phyloP scores from a whole-genome alignment of 805 yeast genomes.

The Yamadazyma takamatsuzukensis region DNA sequence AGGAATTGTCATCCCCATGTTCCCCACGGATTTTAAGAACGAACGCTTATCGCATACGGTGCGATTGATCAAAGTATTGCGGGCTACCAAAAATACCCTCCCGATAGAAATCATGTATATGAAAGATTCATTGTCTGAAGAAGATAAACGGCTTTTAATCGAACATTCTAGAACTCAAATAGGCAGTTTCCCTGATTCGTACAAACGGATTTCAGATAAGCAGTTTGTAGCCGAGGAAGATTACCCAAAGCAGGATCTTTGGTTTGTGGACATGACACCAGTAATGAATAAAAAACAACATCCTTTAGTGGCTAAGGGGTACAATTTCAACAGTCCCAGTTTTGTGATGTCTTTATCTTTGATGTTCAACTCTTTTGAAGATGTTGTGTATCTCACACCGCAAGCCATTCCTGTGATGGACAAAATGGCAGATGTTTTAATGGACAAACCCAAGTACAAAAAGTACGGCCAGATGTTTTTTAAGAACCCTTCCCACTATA shows the following conservation, averaged over 20 bases:
- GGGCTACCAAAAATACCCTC: constrained; percentile 22
- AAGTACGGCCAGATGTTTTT: constrained; percentile 25
- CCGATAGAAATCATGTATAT: constrained; percentile 27
- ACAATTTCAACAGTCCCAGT: constrained; percentile 11
- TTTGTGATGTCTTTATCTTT: constrained; percentile 19
- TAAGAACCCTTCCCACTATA: constrained; percentile 21
- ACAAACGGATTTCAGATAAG: constrained; percentile 1
- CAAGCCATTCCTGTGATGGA: constrained; percentile 24
- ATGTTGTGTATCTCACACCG: constrained; percentile 24
- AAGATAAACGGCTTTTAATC: constrained; percentile 12
- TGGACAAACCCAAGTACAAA: constrained; percentile 17
- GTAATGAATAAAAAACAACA: constrained; percentile 14
- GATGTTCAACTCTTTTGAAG: constrained; percentile 31
- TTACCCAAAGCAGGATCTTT: constrained; percentile 21
- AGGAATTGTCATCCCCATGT: constrained; percentile 31
- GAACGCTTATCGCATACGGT: constrained; percentile 16
- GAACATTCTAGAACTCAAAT: constrained; percentile 15
- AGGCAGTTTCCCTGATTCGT: constrained; percentile 12
- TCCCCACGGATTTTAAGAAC: constrained; percentile 12
- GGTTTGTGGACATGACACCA: constrained; percentile 24
- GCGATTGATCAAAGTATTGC: constrained; percentile 22
- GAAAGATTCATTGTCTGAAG: constrained; percentile 5
- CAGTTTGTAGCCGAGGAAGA: constrained; percentile 7
- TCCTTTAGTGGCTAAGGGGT: constrained; percentile 11
- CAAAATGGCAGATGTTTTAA: constrained; percentile 13